These are phyloP conservation scores for Tolypocladium album DNA, from an alignment of 2,329 filamentous ascomycete genomes.

Conservation along the genomic window DNA sequence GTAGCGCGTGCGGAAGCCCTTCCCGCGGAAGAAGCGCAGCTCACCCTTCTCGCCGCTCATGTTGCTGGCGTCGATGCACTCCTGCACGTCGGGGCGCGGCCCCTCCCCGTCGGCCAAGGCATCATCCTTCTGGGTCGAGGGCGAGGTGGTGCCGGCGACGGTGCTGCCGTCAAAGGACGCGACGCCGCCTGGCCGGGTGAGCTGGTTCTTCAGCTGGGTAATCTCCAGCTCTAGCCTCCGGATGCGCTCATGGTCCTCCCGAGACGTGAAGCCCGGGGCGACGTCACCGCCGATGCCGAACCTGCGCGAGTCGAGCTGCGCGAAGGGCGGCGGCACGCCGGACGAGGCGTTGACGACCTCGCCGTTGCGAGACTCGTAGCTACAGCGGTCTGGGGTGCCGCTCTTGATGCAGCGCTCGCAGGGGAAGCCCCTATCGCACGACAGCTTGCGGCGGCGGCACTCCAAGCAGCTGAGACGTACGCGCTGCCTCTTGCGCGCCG, in stretches of 20 bases:
- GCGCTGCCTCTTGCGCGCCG: constrained; percentile 46
- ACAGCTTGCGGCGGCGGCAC: constrained; percentile 49
- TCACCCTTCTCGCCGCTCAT: constrained; percentile 37
- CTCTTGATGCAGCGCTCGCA: constrained; percentile 54
- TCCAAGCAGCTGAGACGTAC: constrained; percentile 50
- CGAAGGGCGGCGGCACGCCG: constrained; percentile 31
- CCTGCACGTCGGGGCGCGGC: constrained; percentile 24
- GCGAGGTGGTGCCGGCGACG: constrained; percentile 31
- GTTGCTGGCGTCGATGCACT: constrained; percentile 28
- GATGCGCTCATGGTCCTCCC: constrained; percentile 45
- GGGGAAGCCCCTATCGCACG: constrained; percentile 50
- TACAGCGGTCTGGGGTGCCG: constrained; percentile 48
- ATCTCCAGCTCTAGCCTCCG: constrained; percentile 49
- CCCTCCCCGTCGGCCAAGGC: constrained; percentile 19
- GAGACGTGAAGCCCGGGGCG: constrained; percentile 17
- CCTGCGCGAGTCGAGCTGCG: constrained; percentile 27
- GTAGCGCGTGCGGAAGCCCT: constrained; percentile 49
- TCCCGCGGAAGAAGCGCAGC: constrained; percentile 46
- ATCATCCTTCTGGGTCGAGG: constrained; percentile 34
- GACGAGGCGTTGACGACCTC: constrained; percentile 37
- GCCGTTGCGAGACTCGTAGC: constrained; percentile 45
- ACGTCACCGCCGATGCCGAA: constrained; percentile 22
- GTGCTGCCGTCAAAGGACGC: constrained; percentile 41
- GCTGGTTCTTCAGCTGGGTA: constrained; percentile 41
- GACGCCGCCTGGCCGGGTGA: constrained; percentile 27